phyloP scores from a whole-genome alignment of 2,329 filamentous ascomycete species.

The Colletotrichum sp. region DNA sequence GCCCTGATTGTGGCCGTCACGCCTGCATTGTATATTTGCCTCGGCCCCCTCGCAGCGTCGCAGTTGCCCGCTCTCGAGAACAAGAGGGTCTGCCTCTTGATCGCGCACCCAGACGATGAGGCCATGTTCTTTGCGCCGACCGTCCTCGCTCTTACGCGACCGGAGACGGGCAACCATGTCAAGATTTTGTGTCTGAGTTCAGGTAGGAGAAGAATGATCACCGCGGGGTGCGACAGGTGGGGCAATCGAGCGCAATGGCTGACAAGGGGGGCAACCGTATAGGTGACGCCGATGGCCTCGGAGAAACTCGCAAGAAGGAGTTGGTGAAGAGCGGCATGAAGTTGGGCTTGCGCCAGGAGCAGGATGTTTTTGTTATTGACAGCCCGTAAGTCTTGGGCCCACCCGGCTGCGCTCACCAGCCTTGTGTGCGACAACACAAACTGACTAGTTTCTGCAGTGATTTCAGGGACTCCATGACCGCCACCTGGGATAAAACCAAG shows the following conservation, averaged over 20 bases:
- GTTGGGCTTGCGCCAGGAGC: conserved; percentile 75
- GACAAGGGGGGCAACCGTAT: conserved; percentile 1
- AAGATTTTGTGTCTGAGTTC: conserved; percentile 94
- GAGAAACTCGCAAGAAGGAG: conserved; percentile 82
- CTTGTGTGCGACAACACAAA: background rate
- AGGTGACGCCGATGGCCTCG: conserved; percentile 88
- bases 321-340: conserved; percentile 79
- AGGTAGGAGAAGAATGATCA: conserved; percentile 48
- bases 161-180: conserved; percentile 84
- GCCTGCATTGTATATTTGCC: conserved; percentile 59
- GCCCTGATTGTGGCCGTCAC: conserved; percentile 39
- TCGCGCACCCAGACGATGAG: conserved; percentile 97
- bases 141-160: conserved; percentile 81
- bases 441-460: conserved; percentile 43
- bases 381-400: conserved; percentile 60
- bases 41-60: conserved; percentile 47
- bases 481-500: conserved; percentile 73
- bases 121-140: conserved; percentile 99
- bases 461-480: conserved; percentile 90
- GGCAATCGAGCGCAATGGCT: conserved; percentile 1
- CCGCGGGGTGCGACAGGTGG: conserved; percentile 25
- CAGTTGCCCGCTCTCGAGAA: conserved; percentile 73
- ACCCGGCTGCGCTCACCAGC: background rate
- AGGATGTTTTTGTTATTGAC: conserved; percentile 87
- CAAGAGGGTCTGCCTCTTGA: conserved; percentile 90